Conservation (phyloP, 768 basidiomycete genomes). For the Mycena galopus region DNA sequence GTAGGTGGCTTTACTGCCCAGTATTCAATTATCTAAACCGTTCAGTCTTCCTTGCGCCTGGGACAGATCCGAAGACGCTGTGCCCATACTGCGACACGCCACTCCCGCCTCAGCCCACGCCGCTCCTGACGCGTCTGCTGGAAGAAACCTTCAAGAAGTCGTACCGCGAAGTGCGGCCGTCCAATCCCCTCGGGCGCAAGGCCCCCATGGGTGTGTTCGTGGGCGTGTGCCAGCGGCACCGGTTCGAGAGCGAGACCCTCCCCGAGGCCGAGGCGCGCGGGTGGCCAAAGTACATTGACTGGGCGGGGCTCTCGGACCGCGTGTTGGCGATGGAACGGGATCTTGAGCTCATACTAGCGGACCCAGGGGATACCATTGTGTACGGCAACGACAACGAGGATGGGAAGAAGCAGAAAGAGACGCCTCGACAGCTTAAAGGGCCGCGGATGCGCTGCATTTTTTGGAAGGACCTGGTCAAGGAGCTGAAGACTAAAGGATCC, state of each 20-base stretch:
- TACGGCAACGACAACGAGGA: constrained; percentile 40
- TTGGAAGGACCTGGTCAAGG: constrained; percentile 75
- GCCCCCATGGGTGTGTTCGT: constrained; percentile 72
- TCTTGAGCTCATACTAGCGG: constrained; percentile 66
- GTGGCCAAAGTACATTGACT: constrained; percentile 84
- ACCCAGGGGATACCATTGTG: constrained; percentile 50
- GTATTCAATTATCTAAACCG: background rate
- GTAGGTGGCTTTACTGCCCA: background rate
- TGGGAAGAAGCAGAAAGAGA: constrained; percentile 39
- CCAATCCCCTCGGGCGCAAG: constrained; percentile 74
- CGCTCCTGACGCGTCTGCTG: constrained; percentile 68
- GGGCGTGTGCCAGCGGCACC: constrained; percentile 81
- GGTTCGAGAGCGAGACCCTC: constrained; percentile 79
- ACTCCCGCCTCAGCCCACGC: constrained; percentile 74
- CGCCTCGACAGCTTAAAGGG: constrained; percentile 41
- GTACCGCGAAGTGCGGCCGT: constrained; percentile 69
- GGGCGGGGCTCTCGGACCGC: constrained; percentile 65
- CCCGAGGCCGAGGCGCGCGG: constrained; percentile 78
- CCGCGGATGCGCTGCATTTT: constrained; percentile 64
- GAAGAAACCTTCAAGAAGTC: constrained; percentile 66
- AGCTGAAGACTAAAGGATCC: constrained; percentile 74
- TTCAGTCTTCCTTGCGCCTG: constrained; percentile 64
- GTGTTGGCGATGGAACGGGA: constrained; percentile 62
- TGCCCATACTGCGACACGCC: constrained; percentile 88
- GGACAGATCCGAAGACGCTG: constrained; percentile 72